Evolutionary conservation across 108 stramenopile species (phyloP), one percentile per base, ranked within the genome.

Genomic region (Cyclotella baltica): DNA sequence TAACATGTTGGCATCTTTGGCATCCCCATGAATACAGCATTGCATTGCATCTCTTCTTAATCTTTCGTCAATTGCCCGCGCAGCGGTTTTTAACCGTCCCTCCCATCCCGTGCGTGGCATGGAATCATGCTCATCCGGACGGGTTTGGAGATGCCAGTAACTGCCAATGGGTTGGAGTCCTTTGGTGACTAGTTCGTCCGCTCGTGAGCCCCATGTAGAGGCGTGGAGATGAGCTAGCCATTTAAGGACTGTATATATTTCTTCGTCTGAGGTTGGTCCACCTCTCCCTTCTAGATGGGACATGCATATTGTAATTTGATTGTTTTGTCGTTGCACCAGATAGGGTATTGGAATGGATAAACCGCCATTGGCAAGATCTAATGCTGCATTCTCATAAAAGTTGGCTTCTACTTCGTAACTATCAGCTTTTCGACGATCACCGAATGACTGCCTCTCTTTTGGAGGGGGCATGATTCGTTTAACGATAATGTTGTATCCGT

Each of bases 101-200:
- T 91, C 83, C 88, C 89, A 89, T 28, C 93, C 93, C 6, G 65
- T 36, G 9, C 48, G 29, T 0, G 87, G 61, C 89, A 94, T 94
- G 51, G 53, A 35, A 11, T 81, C 84, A 66, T 88, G 83, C 78
- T 94, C 93, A 27, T 89, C 82, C 8, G 89, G 86, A 27, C 93
- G 81, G 0, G 93, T 94, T 27, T 90, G 90, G 23, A 94, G 67
- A 72, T 94, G 80, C 93, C 93, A 90, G 72, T 92, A 92, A 19
- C 77, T 84, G 8, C 89, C 90, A 35, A 76, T 52, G 33, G 78
- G 68, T 46, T 90, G 90, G n/a, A 92, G 50, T 22, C 79, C 72
- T 13, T 38, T 59, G 5, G 27, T 13, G 0, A 84, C 87, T 13
- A 83, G 43, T 1, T 63, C 48, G 62, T 88, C 84, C 0, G 55